A percentile compares a stretch with the other conserved stretches of the same genome.
These are phyloP conservation scores for Vitis hybrid DNA, from an alignment of 177 flowering plant genomes.

Conservation along the genomic window DNA sequence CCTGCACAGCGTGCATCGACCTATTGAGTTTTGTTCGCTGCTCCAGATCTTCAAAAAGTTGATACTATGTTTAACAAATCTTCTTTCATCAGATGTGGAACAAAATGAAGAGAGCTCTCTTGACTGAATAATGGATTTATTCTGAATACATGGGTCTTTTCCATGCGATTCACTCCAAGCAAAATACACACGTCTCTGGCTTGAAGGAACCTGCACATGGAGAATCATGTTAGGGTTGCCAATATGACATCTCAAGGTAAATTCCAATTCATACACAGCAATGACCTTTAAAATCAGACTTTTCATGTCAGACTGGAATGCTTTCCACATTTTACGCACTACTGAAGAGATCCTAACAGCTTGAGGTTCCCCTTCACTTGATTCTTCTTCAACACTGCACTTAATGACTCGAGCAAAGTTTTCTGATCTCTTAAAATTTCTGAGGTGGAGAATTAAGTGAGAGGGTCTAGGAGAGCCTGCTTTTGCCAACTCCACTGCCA, in stretches of 20 bases:
- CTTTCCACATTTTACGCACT: constrained; percentile 77
- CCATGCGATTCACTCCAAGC: constrained; percentile 61
- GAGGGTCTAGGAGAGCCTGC: constrained; percentile 69
- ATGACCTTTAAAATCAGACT: constrained; percentile 62
- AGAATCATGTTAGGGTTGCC: not conserved
- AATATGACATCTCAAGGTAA: not conserved
- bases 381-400: constrained; percentile 59
- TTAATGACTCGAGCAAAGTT: constrained; percentile 75
- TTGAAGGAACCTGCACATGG: constrained; percentile 73
- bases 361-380: constrained; percentile 59
- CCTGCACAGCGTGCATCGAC: constrained; percentile 64
- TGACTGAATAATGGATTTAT: constrained; percentile 49
- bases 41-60: constrained; percentile 90
- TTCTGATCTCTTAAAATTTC: constrained; percentile 71
- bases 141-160: constrained; percentile 30
- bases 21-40: constrained; percentile 69
- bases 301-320: constrained; percentile 57
- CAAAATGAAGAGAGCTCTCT: constrained; percentile 45
- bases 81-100: constrained; percentile 42
- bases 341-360: constrained; percentile 71
- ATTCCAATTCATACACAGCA: not conserved
- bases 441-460: constrained; percentile 87
- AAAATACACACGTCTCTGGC: constrained; percentile 66
- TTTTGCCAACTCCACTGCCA: constrained; percentile 89
- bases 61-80: constrained; percentile 59